Evolutionary conservation across 2,329 filamentous ascomycete species (phyloP), one percentile per base, ranked within the genome.

Genomic region (Lachnellula arida): DNA sequence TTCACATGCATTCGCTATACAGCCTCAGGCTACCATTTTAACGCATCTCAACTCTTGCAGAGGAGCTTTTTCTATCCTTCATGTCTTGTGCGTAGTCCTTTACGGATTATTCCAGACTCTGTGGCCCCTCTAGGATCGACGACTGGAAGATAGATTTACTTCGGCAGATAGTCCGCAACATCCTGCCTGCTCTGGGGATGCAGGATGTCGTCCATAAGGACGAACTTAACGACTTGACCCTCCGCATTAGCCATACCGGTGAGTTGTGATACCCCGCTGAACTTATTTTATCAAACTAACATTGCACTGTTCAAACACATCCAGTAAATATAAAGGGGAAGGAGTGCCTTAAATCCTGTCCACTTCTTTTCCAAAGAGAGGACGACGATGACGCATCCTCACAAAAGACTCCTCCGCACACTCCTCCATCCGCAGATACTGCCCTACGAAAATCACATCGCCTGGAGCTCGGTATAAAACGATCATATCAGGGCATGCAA

Each of bases 381-480:
- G 23, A 47, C 46, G 46, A 47, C 6, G 22, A 47, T 32, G 46
- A 47, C 22, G 46, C 28, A 15, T 47, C 23, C 46, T 47, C 46
- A 9, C 9, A 47, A 47, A 25, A 47, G 19, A n/a, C n/a, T n/a
- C n/a, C n/a, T n/a, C n/a, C n/a, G n/a, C n/a, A n/a, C n/a, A 47
- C 46, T 47, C 19, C 46, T 47, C 46, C 46, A n/a, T 47, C 46
- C 46, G 28, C 46, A 47, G 46, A 47, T 47, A 28, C 46, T 12
- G 46, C 28, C 22, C 28, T 28, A 47, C 46, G 46, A 23, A 47
- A 22, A 32, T 47, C 46, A 32, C 5, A n/a, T 47, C 46, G 17
- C 11, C 46, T n/a, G 35, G 35, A 9, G 46, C 17, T 32, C 28
- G 23, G 23, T 47, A 47, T 5, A 15, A 47, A 47, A 47, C 22